Evolutionary conservation across 306 rosid species (phyloP), one percentile per base, ranked within the genome.

Genomic region (Macrotyloma uniflorum): DNA sequence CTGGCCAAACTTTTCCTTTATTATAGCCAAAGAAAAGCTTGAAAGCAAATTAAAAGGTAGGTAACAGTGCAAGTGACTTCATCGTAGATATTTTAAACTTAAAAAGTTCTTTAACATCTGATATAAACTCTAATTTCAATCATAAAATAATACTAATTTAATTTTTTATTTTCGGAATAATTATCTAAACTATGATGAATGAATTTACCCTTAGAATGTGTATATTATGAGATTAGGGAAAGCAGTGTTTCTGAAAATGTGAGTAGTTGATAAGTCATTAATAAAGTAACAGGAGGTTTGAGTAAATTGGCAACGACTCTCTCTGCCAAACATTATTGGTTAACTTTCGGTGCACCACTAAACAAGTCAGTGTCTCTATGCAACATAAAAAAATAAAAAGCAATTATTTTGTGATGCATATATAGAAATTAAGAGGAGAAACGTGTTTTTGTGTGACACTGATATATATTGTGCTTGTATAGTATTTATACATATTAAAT

Each of bases 21-120:
- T 70, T 69, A 50, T 75, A 72, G 68, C 38, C 28, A 22, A 77
- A 42, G 14, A 12, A 38, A 8, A 49, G 50, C 33, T 9, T 12
- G 5, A 58, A 67, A 43, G 28, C 64, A 66, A 74, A 67, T 67
- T 54, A 54, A 50, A 30, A 58, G 68, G 47, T 1, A 66, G 14
- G 63, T 28, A 57, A 70, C 40, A 22, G 16, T 63, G 15, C 12
- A 22, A 43, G 61, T 18, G 51, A 54, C 61, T 20, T 72, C 74
- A n/a, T n/a, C n/a, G n/a, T n/a, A n/a, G n/a, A n/a, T n/a, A n/a
- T n/a, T n/a, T n/a, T n/a, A n/a, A n/a, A n/a, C n/a, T n/a, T n/a
- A n/a, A n/a, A n/a, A n/a, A n/a, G n/a, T n/a, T n/a, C n/a, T n/a
- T n/a, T n/a, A n/a, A n/a, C n/a, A n/a, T n/a, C 9, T 28, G 11